A percentile compares a stretch with the other conserved stretches of the same genome.
Evolutionary conservation across 23 red algal genomes (phyloP).

Genomic region (Agarophyton chilense): DNA sequence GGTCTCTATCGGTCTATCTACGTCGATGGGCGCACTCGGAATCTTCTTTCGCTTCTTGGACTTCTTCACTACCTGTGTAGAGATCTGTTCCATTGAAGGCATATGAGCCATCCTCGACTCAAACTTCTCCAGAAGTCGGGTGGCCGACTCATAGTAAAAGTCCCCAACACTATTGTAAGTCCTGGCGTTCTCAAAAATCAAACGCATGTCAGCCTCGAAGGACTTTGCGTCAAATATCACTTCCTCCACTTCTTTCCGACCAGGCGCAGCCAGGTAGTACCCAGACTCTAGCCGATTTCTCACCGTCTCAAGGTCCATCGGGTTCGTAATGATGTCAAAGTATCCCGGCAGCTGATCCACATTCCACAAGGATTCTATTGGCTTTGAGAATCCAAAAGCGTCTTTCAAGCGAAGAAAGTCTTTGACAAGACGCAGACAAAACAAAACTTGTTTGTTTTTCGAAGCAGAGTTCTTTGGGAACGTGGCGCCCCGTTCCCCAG

Average conservation of each 20-base stretch:
- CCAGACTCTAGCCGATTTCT: constrained; percentile 77
- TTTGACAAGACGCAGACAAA: constrained; percentile 72
- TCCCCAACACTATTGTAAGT: constrained; percentile 86
- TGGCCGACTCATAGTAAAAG: constrained; percentile 75
- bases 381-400: constrained; percentile 76
- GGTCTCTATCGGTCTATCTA: neutral
- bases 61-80: constrained; percentile 31
- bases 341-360: constrained; percentile 92
- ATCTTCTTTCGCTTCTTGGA: constrained; percentile 58
- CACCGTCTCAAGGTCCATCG: constrained; percentile 96
- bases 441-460: constrained; percentile 51
- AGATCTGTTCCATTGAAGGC: constrained; percentile 38
- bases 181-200: constrained; percentile 91
- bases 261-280: constrained; percentile 42
- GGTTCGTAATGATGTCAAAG: constrained; percentile 85
- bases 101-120: constrained; percentile 72
- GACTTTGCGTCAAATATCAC: constrained; percentile 66
- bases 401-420: constrained; percentile 82
- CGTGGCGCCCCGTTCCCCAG: constrained; percentile 37
- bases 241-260: constrained; percentile 35
- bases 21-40: neutral
- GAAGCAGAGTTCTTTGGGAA: constrained; percentile 12
- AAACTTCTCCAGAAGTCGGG: constrained; percentile 79
- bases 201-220: constrained; percentile 81
- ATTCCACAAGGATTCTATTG: constrained; percentile 84